These are phyloP conservation scores for Salvia splendens DNA, from an alignment of 257 asterid genomes.

Conservation along the genomic window DNA sequence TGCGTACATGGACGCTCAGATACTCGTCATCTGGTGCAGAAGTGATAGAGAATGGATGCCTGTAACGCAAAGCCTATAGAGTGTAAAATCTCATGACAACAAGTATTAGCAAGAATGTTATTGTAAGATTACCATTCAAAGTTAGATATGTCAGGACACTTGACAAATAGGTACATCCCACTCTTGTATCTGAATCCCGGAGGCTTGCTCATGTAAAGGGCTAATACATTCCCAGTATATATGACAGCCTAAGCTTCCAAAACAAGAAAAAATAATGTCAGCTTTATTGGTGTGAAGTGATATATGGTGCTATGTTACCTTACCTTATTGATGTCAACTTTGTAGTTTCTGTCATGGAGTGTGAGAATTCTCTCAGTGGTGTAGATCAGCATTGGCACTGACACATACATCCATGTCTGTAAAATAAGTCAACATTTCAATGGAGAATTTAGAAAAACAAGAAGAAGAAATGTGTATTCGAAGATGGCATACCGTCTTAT, in stretches of 20 bases:
- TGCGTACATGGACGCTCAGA: constrained; percentile 79
- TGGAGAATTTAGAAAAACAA: too few species aligned
- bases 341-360: constrained; percentile 53
- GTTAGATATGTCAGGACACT: constrained; percentile 74
- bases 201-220: constrained; percentile 85
- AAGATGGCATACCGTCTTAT: constrained; percentile 56
- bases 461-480: too few species aligned
- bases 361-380: constrained; percentile 65
- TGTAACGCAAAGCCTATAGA: constrained; percentile 18
- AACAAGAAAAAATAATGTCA: background rate
- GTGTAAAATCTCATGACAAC: too few species aligned
- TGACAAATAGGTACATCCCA: constrained; percentile 92
- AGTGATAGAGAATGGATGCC: constrained; percentile 97
- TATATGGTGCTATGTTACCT: background rate
- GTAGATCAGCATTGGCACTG: constrained; percentile 61
- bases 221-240: constrained; percentile 85
- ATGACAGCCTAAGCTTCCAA: constrained; percentile 67
- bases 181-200: constrained; percentile 84
- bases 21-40: constrained; percentile 91
- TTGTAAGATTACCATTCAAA: constrained; percentile 64
- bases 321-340: constrained; percentile 70
- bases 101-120: too few species aligned
- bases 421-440: too few species aligned
- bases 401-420: constrained; percentile 91
- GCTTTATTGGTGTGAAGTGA: background rate